Evolutionary conservation across 148 eudicot species (phyloP).

Genomic region (Arbutus unedo): DNA sequence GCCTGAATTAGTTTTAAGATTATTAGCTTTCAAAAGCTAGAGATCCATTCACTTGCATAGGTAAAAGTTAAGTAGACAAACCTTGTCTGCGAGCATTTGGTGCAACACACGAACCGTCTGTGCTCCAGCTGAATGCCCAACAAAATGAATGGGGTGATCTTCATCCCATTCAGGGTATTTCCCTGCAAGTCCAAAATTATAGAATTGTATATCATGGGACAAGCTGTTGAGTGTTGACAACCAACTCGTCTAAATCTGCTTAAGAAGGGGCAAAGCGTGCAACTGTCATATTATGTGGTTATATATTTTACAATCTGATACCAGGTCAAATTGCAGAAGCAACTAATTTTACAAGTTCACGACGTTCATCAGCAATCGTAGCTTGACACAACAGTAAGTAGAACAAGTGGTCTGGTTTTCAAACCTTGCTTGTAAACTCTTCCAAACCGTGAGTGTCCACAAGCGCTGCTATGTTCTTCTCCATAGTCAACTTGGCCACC

Average conservation of each 20-base stretch:
- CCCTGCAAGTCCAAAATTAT: slow-evolving; percentile 32
- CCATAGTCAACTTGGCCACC: slow-evolving; percentile 95
- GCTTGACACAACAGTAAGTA: not conserved
- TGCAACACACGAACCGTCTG: slow-evolving; percentile 85
- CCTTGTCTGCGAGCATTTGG: slow-evolving; percentile 96
- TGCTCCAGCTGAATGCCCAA: slow-evolving; percentile 93
- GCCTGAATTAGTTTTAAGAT: not conserved
- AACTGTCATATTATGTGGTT: not conserved
- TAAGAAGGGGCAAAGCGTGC: not conserved
- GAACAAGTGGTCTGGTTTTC: not conserved
- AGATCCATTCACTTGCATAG: not conserved
- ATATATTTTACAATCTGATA: not conserved
- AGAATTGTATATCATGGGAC: not conserved
- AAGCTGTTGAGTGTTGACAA: not conserved
- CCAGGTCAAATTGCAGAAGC: not conserved
- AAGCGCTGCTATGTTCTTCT: slow-evolving; percentile 86
- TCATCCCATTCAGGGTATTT: slow-evolving; percentile 90
- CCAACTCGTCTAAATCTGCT: not conserved
- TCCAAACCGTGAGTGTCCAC: slow-evolving; percentile 85
- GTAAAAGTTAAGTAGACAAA: slow-evolving; percentile 20
- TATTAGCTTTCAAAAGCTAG: not conserved
- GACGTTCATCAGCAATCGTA: not conserved
- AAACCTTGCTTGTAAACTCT: slow-evolving; percentile 73
- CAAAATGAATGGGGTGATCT: slow-evolving; percentile 90
- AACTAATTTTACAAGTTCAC: not conserved